Percentiles rank a stretch among this genome's conserved stretches.
Conservation (phyloP, 805 yeast species). For the Myxozyma sirexii region DNA sequence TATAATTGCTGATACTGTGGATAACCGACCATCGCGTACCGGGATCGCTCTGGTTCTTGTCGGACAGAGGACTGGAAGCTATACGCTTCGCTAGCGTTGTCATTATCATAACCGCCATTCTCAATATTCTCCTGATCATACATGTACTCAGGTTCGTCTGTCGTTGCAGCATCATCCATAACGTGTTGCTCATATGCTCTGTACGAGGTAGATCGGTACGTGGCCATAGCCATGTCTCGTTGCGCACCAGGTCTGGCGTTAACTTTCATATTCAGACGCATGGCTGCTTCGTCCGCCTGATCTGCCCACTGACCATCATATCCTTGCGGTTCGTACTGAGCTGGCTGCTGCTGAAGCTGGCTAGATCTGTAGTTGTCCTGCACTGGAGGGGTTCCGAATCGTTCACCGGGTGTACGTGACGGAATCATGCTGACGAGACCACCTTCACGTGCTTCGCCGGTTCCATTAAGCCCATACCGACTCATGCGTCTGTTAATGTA, state of each 20-base stretch:
- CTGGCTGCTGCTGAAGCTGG: no score
- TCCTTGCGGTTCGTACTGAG: no score
- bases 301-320: not conserved
- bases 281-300: not conserved
- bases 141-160: not conserved
- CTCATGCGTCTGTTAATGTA: not conserved
- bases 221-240: slow-evolving; percentile 23
- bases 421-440: slow-evolving; percentile 20
- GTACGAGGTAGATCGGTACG: slow-evolving; percentile 13
- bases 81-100: slow-evolving; percentile 1
- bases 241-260: slow-evolving; percentile 22
- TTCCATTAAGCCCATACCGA: not conserved
- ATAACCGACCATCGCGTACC: not conserved
- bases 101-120: not conserved
- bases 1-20: slow-evolving; percentile 1
- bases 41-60: not conserved
- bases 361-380: not conserved
- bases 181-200: slow-evolving; percentile 12
- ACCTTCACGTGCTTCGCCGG: not conserved
- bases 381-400: not conserved
- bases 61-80: slow-evolving; percentile 4
- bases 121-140: not conserved
- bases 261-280: not conserved
- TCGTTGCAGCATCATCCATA: not conserved
- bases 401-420: not conserved